Percentiles rank a stretch among this genome's conserved stretches.
Evolutionary conservation across 192 early-diverging fungal species (phyloP).

Genomic region (Linnemannia elongata): DNA sequence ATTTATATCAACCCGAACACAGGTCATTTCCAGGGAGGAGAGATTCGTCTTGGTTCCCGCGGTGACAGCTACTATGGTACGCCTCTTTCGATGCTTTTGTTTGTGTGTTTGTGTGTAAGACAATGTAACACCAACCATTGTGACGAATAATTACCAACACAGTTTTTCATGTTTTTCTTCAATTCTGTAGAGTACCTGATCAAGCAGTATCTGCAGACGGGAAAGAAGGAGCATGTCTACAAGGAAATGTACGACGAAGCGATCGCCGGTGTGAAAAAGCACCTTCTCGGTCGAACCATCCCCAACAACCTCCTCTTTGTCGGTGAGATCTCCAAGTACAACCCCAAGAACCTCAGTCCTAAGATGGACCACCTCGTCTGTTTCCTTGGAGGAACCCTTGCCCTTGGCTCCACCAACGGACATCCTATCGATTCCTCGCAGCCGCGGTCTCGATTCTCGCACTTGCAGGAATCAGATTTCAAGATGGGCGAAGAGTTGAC

Average conservation of each 20-base stretch:
- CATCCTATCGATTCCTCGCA: conserved; percentile 30
- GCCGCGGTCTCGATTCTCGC: conserved; percentile 18
- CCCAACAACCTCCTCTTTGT: conserved; percentile 73
- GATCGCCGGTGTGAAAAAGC: conserved; percentile 74
- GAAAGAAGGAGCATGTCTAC: conserved; percentile 71
- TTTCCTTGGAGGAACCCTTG: conserved; percentile 89
- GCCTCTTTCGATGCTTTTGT: neutral
- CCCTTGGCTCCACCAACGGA: conserved; percentile 79
- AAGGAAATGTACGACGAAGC: conserved; percentile 77
- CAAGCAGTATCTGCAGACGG: conserved; percentile 89
- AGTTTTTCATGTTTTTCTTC: neutral
- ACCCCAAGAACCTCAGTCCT: conserved; percentile 40
- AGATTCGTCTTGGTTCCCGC: conserved; percentile 72
- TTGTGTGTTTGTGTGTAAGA: neutral
- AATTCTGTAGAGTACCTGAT: conserved; percentile 82
- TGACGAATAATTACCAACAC: conserved; percentile 45
- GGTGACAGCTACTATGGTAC: conserved; percentile 91
- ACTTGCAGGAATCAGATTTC: conserved; percentile 63
- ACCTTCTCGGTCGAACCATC: conserved; percentile 65
- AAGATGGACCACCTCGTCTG: conserved; percentile 96
- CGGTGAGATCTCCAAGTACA: conserved; percentile 65
- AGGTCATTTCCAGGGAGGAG: conserved; percentile 59
- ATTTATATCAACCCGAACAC: conserved; percentile 71
- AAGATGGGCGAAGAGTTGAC: conserved; percentile 80
- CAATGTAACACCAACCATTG: conserved; percentile 29